A percentile compares a stretch with the other conserved stretches of the same genome.
Evolutionary conservation across 202 grass and related monocot genomes (phyloP).

Genomic region (Panicum hallii): DNA sequence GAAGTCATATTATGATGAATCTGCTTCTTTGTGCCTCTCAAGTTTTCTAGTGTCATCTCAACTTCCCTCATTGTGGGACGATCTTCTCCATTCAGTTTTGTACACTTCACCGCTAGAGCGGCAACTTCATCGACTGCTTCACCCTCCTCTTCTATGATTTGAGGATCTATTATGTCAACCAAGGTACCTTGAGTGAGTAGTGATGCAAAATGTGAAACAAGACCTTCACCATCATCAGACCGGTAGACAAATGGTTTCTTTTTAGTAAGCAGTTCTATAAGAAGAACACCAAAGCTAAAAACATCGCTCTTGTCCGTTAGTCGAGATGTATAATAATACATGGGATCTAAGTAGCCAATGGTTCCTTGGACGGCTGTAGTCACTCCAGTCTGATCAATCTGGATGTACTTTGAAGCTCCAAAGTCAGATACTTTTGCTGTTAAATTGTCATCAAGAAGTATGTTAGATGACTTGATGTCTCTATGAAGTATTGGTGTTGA

Average conservation of each 20-base stretch:
- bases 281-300: conserved; percentile 55
- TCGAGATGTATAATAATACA: conserved; percentile 47
- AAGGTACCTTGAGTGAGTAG: conserved; percentile 18
- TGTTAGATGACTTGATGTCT: conserved; percentile 46
- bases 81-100: conserved; percentile 46
- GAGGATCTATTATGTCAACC: conserved; percentile 44
- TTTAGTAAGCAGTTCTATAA: conserved; percentile 59
- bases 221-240: not conserved
- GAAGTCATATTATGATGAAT: not conserved
- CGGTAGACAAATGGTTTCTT: conserved; percentile 42
- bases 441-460: conserved; percentile 36
- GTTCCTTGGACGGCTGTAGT: conserved; percentile 33
- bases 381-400: conserved; percentile 5
- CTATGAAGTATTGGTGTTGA: conserved; percentile 33
- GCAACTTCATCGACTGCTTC: conserved; percentile 48
- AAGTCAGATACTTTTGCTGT: conserved; percentile 40
- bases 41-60: conserved; percentile 46
- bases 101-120: conserved; percentile 39
- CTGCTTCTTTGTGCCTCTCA: conserved; percentile 26
- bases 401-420: conserved; percentile 22
- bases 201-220: conserved; percentile 46
- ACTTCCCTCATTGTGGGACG: conserved; percentile 62
- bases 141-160: conserved; percentile 39
- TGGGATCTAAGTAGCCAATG: conserved; percentile 42
- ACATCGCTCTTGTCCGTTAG: conserved; percentile 50